A percentile compares a stretch with the other conserved stretches of the same genome.
Evolutionary conservation across 176 grass and related monocot genomes (phyloP).

Genomic region (Alloteropsis semialata): DNA sequence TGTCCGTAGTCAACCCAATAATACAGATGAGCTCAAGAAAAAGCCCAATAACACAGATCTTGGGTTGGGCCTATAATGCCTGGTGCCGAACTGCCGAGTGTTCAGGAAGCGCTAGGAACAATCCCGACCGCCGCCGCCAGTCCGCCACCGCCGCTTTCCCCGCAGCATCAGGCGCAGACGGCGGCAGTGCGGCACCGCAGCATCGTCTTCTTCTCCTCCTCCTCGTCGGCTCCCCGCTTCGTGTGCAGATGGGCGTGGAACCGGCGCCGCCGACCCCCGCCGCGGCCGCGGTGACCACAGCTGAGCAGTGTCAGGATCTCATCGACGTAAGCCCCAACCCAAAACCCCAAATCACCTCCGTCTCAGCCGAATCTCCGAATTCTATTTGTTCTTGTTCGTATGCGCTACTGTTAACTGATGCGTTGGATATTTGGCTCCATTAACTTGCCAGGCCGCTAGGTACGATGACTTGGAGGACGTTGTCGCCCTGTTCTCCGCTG

Average conservation of each 20-base stretch:
- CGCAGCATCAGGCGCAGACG: slow-evolving; percentile 3
- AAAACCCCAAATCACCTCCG: background rate
- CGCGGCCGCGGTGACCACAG: background rate
- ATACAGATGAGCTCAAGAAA: too few relatives aligned
- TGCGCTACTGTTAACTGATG: background rate
- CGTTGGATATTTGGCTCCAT: background rate
- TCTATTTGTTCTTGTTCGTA: background rate
- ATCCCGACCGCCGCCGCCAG: background rate
- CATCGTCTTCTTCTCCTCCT: background rate
- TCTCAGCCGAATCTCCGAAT: background rate
- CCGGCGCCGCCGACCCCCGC: slow-evolving; percentile 14
- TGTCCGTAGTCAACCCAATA: background rate
- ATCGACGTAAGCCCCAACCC: slow-evolving; percentile 36
- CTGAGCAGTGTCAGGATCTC: slow-evolving; percentile 51
- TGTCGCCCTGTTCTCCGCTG: slow-evolving; percentile 63
- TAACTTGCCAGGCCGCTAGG: slow-evolving; percentile 64
- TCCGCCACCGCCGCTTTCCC: background rate
- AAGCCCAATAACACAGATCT: background rate
- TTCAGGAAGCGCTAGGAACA: background rate
- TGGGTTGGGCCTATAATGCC: background rate
- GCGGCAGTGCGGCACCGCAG: background rate
- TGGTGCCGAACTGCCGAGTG: too few relatives aligned
- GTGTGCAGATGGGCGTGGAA: slow-evolving; percentile 38
- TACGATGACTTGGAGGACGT: slow-evolving; percentile 92
- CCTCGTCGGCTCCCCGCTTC: background rate